These are phyloP conservation scores for Plasmodium billcollinsi DNA, from an alignment of 169 alveolate species.

Conservation along the genomic window DNA sequence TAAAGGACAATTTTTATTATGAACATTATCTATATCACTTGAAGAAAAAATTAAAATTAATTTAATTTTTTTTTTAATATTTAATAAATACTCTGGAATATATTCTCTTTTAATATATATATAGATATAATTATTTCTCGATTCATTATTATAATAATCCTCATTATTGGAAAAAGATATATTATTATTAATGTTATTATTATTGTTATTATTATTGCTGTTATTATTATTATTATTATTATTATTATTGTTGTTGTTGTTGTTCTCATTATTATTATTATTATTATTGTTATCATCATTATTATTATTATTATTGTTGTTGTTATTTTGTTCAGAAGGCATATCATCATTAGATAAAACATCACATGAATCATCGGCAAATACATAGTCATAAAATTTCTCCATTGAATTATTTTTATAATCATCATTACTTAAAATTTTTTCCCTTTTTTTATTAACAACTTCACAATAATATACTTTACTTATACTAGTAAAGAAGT, in stretches of 20 bases:
- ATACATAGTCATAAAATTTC: conserved; percentile 47
- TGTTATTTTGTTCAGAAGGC: neutral
- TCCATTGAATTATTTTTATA: conserved; percentile 5
- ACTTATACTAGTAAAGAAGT: conserved; percentile 54
- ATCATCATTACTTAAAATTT: conserved; percentile 25
- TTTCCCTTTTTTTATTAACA: conserved; percentile 47
- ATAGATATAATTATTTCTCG: conserved; percentile 20
- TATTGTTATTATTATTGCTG: neutral
- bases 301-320: too few species aligned
- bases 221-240: neutral
- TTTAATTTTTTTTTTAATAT: conserved; percentile 42
- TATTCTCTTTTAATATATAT: conserved; percentile 43
- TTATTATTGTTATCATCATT: too few species aligned
- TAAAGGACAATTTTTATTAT: neutral
- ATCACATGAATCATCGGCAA: conserved; percentile 22
- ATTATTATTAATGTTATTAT: neutral
- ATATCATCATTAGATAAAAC: neutral
- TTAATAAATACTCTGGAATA: conserved; percentile 40
- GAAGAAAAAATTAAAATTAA: conserved; percentile 31
- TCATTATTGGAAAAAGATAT: neutral
- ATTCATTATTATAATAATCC: neutral
- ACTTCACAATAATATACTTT: conserved; percentile 53
- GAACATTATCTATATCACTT: neutral
- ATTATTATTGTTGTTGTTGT: too few species aligned
- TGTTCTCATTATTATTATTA: too few species aligned